Conservation (phyloP, 768 basidiomycete species). For the Hericium erinaceus region DNA sequence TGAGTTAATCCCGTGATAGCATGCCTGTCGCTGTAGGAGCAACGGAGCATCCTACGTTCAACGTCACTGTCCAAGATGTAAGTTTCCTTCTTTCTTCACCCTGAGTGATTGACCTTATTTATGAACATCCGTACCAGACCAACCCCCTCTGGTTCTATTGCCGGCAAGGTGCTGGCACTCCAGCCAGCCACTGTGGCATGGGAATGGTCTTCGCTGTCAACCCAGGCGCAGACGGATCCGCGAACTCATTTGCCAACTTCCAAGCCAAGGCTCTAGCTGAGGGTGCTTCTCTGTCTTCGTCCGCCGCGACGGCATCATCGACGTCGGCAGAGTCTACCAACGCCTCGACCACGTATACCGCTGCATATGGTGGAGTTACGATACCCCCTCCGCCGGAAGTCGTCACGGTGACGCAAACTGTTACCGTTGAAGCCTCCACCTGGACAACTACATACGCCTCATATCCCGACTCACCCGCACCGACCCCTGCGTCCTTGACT, state of each 20-base stretch:
- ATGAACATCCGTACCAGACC: background rate
- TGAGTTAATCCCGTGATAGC: constrained; percentile 6
- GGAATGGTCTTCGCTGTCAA: constrained; percentile 26
- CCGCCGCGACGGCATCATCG: constrained; percentile 20
- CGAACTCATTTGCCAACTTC: constrained; percentile 5
- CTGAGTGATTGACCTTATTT: background rate
- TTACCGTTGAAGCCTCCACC: constrained; percentile 26
- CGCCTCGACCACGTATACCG: constrained; percentile 25
- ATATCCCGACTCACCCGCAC: constrained; percentile 42
- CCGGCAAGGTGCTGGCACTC: constrained; percentile 11
- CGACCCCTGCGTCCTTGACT: constrained; percentile 39
- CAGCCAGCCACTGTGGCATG: constrained; percentile 11
- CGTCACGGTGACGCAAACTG: constrained; percentile 35
- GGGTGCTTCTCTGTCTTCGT: background rate
- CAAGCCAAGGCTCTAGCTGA: background rate
- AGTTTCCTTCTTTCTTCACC: background rate
- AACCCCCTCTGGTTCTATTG: constrained; percentile 20
- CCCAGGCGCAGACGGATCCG: constrained; percentile 2
- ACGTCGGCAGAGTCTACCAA: constrained; percentile 11
- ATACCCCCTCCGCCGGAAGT: constrained; percentile 39
- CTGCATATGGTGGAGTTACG: constrained; percentile 41
- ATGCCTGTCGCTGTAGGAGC: constrained; percentile 15
- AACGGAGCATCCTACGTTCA: constrained; percentile 9
- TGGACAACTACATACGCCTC: constrained; percentile 55
- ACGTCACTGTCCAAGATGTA: constrained; percentile 18